Percentiles rank a stretch among this genome's conserved stretches.
These are phyloP conservation scores for Psilocybe subaeruginosa DNA, from an alignment of 768 basidiomycete species.

Conservation along the genomic window DNA sequence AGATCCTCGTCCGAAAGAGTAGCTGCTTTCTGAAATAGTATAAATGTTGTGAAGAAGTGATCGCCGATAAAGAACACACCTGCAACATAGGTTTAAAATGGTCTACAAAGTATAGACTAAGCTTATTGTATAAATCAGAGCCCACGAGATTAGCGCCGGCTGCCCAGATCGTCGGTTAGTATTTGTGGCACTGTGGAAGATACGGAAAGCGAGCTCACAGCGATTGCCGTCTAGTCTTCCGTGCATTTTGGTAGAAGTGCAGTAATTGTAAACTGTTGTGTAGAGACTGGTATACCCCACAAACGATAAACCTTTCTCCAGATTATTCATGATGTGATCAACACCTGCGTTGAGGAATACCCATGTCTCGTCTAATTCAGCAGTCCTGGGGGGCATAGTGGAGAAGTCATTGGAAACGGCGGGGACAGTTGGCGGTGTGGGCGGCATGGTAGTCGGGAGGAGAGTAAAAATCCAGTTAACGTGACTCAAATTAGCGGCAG, in stretches of 20 bases:
- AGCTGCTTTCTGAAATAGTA: constrained; percentile 67
- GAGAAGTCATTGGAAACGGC: constrained; percentile 34
- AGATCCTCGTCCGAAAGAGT: constrained; percentile 87
- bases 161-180: constrained; percentile 32
- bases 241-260: constrained; percentile 88
- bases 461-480: constrained; percentile 11
- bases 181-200: constrained; percentile 37
- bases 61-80: constrained; percentile 26
- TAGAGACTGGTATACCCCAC: constrained; percentile 78
- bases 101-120: constrained; percentile 84
- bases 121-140: constrained; percentile 93
- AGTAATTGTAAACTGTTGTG: constrained; percentile 98
- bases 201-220: constrained; percentile 53
- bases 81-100: constrained; percentile 79
- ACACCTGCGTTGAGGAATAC: constrained; percentile 80
- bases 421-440: constrained; percentile 28
- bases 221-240: constrained; percentile 64
- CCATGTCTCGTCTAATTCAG: constrained; percentile 90
- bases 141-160: constrained; percentile 98
- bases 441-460: constrained; percentile 34
- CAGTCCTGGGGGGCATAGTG: constrained; percentile 63
- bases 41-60: constrained; percentile 17
- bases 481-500: constrained; percentile 23
- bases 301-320: constrained; percentile 78
- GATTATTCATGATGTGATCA: constrained; percentile 91